Percentiles rank a stretch among this genome's conserved stretches.
phyloP scores from a whole-genome alignment of 257 asterid species.

The Solanum ossicruentum region DNA sequence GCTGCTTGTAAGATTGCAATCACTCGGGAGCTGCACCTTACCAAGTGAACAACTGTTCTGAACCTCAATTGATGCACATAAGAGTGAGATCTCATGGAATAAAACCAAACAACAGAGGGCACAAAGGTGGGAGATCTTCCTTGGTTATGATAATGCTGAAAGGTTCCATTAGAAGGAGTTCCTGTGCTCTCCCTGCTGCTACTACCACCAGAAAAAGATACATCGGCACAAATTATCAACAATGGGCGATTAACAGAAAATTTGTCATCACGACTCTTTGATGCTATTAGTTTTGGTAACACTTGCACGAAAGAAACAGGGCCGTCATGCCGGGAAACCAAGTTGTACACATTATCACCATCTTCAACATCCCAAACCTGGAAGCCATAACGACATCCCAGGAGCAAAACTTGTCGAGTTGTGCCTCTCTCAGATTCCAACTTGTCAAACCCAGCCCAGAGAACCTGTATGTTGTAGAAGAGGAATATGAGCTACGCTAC shows the following conservation, averaged over 20 bases:
- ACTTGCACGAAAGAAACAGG: constrained; percentile 78
- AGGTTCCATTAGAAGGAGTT: constrained; percentile 27
- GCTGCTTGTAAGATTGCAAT: constrained; percentile 71
- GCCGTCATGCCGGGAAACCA: constrained; percentile 84
- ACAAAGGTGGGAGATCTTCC: constrained; percentile 15
- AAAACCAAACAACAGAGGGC: constrained; percentile 89
- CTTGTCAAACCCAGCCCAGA: constrained; percentile 69
- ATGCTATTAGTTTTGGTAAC: constrained; percentile 44
- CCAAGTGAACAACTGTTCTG: constrained; percentile 72
- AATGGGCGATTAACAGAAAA: constrained; percentile 65
- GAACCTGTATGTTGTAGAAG: constrained; percentile 37
- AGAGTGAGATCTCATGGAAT: constrained; percentile 68
- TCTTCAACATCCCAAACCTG: constrained; percentile 96
- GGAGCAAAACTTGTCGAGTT: constrained; percentile 34
- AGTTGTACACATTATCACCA: constrained; percentile 59
- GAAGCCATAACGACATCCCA: constrained; percentile 68
- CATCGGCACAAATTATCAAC: constrained; percentile 71
- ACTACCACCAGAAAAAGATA: constrained; percentile 53
- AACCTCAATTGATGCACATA: constrained; percentile 72
- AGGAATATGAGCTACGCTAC: neutral
- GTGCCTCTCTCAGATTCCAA: constrained; percentile 28
- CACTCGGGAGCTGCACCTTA: constrained; percentile 74
- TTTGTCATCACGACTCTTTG: constrained; percentile 40
- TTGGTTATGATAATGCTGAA: constrained; percentile 31
- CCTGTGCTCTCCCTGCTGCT: constrained; percentile 28